Base-by-base conservation (phyloP, 75 land plant genomes). In the Picea glauca region DNA sequence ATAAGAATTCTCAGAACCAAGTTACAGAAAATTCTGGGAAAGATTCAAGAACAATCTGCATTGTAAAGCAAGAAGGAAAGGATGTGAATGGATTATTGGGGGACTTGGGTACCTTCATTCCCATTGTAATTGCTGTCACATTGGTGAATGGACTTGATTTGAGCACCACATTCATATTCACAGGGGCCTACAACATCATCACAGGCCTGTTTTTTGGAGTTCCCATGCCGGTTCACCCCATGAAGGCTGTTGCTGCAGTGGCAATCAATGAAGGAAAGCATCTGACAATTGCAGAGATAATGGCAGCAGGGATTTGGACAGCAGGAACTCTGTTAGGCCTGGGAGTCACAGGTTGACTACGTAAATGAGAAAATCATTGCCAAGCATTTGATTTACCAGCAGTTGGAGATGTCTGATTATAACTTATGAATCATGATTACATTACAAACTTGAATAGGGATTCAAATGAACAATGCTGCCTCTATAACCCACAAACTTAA, bases 211-310 rank as follows among this genome's bases (percentile, higher is more conserved):
- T 92, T 60, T 94, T 86, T 75, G 96, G 96, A 35, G 89, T 94
- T 20, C 96, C 96, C 1, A 94, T 94, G 94, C 94, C 94, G 0
- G 96, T 94, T 35, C 94, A 94, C 80, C 96, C 94, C 18, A 90
- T 94, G 96, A 92, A 94, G 73, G 83, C 93, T 43, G 92, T 94
- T 66, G 95, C 94, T 26, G 91, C 96, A 35, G 94, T 82, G 18
- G 96, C 94, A 43, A 84, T 92, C 72, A 79, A 88, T 35, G 58
- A 75, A 50, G 83, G 84, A 32, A 63, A 78, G 15, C 60, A 40
- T 58, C 88, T 94, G 76, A 79, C 81, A 76, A 67, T 94, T 5
- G 88, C 91, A 18, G 88, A 94, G 74, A 81, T 94, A 43, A 92
- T 90, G 92, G 92, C 96, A 31, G 91, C 92, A 58, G 94, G 96